phyloP scores from a whole-genome alignment of 345 rosid species.

The Salix dunnii region DNA sequence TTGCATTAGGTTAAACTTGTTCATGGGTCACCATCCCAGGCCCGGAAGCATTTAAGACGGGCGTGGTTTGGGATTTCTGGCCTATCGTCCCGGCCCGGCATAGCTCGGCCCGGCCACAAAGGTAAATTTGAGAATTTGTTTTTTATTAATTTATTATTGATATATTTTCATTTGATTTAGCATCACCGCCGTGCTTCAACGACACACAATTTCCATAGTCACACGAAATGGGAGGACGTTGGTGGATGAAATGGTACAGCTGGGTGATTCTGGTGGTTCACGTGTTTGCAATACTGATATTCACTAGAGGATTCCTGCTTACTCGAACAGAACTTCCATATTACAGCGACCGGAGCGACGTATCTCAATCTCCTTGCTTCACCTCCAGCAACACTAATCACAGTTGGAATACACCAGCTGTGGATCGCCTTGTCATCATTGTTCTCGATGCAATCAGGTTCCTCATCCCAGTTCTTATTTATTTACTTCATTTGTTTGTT shows the following conservation, averaged over 20 bases:
- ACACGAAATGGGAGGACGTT: slow-evolving; percentile 7
- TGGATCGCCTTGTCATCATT: slow-evolving; percentile 64
- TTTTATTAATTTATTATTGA: no score
- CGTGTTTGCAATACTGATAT: slow-evolving; percentile 51
- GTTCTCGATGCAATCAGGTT: slow-evolving; percentile 85
- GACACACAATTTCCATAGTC: no score
- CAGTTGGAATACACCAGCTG: slow-evolving; percentile 72
- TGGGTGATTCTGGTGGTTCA: slow-evolving; percentile 47
- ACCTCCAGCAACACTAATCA: neutral
- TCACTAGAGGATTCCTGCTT: slow-evolving; percentile 79
- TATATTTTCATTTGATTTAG: no score
- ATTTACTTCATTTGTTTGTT: neutral
- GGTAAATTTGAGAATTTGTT: no score
- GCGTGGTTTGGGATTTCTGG: no score
- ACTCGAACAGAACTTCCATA: slow-evolving; percentile 92
- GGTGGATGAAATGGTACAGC: slow-evolving; percentile 8
- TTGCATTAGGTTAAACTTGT: no score
- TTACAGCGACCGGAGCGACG: slow-evolving; percentile 62
- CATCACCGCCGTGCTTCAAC: no score
- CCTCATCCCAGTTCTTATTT: neutral
- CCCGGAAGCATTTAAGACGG: no score
- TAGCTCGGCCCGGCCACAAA: no score
- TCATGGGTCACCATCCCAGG: no score
- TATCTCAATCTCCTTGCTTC: slow-evolving; percentile 59
- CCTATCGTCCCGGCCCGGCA: no score